These are phyloP conservation scores for Hansenula lynferdii DNA, from an alignment of 1,139 yeast species.

Conservation along the genomic window DNA sequence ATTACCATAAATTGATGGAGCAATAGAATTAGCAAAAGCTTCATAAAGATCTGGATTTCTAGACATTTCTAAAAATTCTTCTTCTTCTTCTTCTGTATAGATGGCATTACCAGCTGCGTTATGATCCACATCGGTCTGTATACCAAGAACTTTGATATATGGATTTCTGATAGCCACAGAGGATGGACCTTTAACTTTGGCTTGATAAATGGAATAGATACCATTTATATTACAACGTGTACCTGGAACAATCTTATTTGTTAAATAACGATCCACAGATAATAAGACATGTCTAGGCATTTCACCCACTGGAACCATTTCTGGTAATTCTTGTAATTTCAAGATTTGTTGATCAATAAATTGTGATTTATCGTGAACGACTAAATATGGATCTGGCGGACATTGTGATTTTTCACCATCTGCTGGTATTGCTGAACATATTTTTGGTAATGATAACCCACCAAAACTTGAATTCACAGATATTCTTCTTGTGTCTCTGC, in stretches of 20 bases:
- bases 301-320: constrained; percentile 98
- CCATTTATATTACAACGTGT: constrained; percentile 91
- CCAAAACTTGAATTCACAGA: constrained; percentile 75
- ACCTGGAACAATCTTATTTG: constrained; percentile 93
- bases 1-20: constrained; percentile 95
- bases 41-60: constrained; percentile 83
- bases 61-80: constrained; percentile 76
- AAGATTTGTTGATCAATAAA: constrained; percentile 94
- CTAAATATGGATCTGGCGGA: constrained; percentile 77
- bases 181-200: constrained; percentile 47
- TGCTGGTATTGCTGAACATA: constrained; percentile 56
- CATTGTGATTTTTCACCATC: constrained; percentile 35
- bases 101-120: constrained; percentile 59
- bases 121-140: constrained; percentile 76
- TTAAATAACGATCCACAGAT: constrained; percentile 84
- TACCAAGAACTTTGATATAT: constrained; percentile 80
- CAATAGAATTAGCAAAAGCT: constrained; percentile 81
- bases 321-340: constrained; percentile 94
- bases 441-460: constrained; percentile 69
- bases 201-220: constrained; percentile 84
- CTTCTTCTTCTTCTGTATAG: constrained; percentile 91
- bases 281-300: constrained; percentile 93
- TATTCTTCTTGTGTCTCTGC: constrained; percentile 73
- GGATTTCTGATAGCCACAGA: constrained; percentile 93
- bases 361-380: constrained; percentile 87